These are phyloP conservation scores for Penicillium sp. DNA, from an alignment of 2,329 filamentous ascomycete genomes.

Conservation along the genomic window DNA sequence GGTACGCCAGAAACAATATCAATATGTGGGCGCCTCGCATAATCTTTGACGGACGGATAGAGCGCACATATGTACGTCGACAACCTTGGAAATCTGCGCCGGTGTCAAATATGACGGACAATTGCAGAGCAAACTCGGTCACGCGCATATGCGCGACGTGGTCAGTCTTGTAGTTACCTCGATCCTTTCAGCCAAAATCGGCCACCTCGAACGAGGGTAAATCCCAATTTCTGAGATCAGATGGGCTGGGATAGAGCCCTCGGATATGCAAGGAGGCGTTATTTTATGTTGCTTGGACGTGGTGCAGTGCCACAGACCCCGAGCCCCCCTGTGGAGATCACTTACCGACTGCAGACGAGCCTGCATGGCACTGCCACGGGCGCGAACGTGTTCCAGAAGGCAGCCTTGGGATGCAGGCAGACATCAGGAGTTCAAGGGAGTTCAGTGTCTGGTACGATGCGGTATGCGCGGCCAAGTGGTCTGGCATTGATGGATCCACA, in stretches of 20 bases:
- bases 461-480: not conserved
- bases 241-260: not conserved
- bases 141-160: not conserved
- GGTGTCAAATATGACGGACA: not conserved
- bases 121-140: not conserved
- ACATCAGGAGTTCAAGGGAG: not conserved
- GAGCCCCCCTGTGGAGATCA: slow-evolving; percentile 1
- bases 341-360: not conserved
- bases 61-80: not conserved
- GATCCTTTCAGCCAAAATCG: not conserved
- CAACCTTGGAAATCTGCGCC: not conserved
- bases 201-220: not conserved
- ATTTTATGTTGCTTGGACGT: not conserved
- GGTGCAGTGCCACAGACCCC: not conserved
- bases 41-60: not conserved
- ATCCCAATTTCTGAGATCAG: not conserved
- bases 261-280: slow-evolving; percentile 8
- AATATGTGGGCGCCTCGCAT: not conserved
- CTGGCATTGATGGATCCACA: not conserved
- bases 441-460: not conserved
- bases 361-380: not conserved
- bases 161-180: not conserved
- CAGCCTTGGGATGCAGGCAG: slow-evolving; percentile 2
- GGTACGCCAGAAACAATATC: not conserved
- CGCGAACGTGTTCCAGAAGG: not conserved